A percentile compares a stretch with the other conserved stretches of the same genome.
Conservation (phyloP, 2,329 filamentous ascomycete species). For the Pleurostoma richardsiae region DNA sequence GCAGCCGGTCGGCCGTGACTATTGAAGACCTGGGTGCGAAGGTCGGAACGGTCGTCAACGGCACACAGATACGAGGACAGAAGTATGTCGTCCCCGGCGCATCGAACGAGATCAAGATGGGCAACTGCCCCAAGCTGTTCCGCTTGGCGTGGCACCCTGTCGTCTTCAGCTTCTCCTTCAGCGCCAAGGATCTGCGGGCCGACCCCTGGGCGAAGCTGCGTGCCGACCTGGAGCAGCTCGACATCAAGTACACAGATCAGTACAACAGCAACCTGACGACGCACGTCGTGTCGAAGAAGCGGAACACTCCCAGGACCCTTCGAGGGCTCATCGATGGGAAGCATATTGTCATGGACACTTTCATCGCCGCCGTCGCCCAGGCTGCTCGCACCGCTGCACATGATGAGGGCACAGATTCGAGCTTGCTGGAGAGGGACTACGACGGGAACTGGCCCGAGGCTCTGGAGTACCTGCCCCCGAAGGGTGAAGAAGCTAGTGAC, state of each 20-base stretch:
- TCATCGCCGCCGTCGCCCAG: constrained; percentile 65
- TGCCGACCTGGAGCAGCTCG: constrained; percentile 70
- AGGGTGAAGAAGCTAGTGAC: constrained; percentile 69
- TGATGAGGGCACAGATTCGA: constrained; percentile 42
- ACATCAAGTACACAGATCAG: constrained; percentile 76
- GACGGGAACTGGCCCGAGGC: constrained; percentile 73
- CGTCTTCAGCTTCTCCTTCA: constrained; percentile 77
- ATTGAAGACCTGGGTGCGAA: constrained; percentile 81
- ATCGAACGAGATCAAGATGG: constrained; percentile 65
- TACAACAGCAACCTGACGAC: constrained; percentile 71
- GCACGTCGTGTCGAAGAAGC: constrained; percentile 82
- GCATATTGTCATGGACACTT: constrained; percentile 70
- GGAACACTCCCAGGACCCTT: constrained; percentile 83
- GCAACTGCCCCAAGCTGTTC: constrained; percentile 61
- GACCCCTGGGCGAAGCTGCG: constrained; percentile 60
- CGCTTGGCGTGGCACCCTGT: constrained; percentile 68
- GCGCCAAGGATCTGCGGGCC: constrained; percentile 62
- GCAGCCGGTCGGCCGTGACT: constrained; percentile 62
- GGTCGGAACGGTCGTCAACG: constrained; percentile 76
- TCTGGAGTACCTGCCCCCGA: constrained; percentile 64
- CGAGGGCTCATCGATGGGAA: constrained; percentile 80
- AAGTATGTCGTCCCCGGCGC: constrained; percentile 50
- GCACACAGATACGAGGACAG: constrained; percentile 60
- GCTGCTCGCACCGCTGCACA: constrained; percentile 45
- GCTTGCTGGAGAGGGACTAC: constrained; percentile 73